A percentile compares a stretch with the other conserved stretches of the same genome.
Conservation (phyloP, 2,329 filamentous ascomycete genomes). For the Aschersonia sp. region DNA sequence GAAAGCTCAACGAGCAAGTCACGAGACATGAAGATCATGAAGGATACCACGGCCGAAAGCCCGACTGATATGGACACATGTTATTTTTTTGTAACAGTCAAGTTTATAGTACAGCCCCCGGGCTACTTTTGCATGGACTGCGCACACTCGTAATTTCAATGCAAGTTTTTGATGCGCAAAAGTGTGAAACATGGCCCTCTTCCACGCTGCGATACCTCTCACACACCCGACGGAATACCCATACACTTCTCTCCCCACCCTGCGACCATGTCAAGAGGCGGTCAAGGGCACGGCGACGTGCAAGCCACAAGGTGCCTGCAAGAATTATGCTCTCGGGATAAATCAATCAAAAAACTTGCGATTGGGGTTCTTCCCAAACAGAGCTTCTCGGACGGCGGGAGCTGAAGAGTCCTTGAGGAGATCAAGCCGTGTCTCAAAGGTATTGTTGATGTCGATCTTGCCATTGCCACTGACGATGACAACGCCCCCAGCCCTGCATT, state of each 20-base stretch:
- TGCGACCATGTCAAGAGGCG: no score
- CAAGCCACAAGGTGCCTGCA: no score
- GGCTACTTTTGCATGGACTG: neutral
- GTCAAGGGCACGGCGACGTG: no score
- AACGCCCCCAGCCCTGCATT: constrained; percentile 64
- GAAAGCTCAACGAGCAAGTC: constrained; percentile 8
- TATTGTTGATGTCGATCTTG: constrained; percentile 98
- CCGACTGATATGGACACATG: no score
- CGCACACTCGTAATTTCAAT: neutral
- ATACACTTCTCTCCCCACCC: no score
- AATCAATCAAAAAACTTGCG: constrained; percentile 78
- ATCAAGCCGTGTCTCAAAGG: constrained; percentile 78
- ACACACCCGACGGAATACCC: no score
- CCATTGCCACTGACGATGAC: constrained; percentile 66
- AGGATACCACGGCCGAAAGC: neutral
- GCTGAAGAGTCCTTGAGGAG: constrained; percentile 75
- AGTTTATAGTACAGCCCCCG: constrained; percentile 13
- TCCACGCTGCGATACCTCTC: no score
- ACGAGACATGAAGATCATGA: neutral
- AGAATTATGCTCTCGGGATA: no score
- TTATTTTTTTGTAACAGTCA: no score
- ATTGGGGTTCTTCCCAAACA: constrained; percentile 93
- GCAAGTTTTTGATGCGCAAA: neutral
- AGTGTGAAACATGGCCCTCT: neutral
- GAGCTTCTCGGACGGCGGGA: constrained; percentile 66